Evolutionary conservation across 176 grass and related monocot genomes (phyloP).

Genomic region (Avena atlantica): DNA sequence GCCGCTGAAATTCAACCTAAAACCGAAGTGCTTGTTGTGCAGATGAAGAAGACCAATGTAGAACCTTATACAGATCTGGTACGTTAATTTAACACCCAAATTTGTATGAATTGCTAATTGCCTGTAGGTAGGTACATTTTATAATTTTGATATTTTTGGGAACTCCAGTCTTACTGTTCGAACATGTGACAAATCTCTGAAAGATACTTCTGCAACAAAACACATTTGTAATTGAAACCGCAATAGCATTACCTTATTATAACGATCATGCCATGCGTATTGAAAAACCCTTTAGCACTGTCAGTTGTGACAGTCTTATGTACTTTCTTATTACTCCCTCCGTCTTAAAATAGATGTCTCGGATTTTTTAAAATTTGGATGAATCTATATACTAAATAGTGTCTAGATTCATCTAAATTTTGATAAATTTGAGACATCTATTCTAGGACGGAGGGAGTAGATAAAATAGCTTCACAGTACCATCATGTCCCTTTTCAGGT

Average conservation of each 20-base stretch:
- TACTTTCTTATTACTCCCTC: no score
- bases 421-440: no score
- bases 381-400: no score
- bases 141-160: no score
- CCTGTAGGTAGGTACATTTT: background rate
- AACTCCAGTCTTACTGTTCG: background rate
- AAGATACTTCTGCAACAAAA: background rate
- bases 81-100: slow-evolving; percentile 9
- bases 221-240: background rate
- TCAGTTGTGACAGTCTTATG: no score
- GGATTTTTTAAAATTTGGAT: no score
- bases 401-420: no score
- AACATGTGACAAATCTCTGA: background rate
- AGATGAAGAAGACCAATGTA: slow-evolving; percentile 40
- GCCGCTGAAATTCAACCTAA: slow-evolving; percentile 26
- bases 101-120: background rate
- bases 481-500: background rate
- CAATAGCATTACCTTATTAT: background rate
- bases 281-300: background rate
- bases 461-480: background rate
- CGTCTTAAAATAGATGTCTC: no score
- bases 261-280: background rate
- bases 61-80: background rate
- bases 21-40: slow-evolving; percentile 17
- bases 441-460: no score